These are phyloP conservation scores for Kwoniella pini DNA, from an alignment of 768 basidiomycete species.

Conservation along the genomic window DNA sequence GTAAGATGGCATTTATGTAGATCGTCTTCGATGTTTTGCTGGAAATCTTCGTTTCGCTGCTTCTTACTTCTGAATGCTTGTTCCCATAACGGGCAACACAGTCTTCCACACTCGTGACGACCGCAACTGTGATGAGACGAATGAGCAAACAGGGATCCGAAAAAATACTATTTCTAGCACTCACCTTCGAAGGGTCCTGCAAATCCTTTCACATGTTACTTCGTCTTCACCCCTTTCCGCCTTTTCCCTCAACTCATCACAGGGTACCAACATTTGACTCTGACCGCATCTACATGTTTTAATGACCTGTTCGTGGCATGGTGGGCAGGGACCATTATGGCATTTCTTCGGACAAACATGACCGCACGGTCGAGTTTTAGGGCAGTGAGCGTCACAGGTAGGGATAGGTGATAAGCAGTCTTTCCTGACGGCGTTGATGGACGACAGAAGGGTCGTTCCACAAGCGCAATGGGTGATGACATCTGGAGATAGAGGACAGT, in stretches of 20 bases:
- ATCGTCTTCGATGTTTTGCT: conserved; percentile 57
- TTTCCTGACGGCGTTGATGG: conserved; percentile 43
- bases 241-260: conserved; percentile 58
- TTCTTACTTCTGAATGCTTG: conserved; percentile 58
- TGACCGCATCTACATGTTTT: conserved; percentile 85
- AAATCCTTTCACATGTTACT: conserved; percentile 77
- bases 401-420: conserved; percentile 76
- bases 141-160: neutral
- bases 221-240: conserved; percentile 58
- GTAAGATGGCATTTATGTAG: conserved; percentile 82
- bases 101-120: conserved; percentile 75
- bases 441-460: conserved; percentile 64
- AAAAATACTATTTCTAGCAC: too few relatives aligned
- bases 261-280: conserved; percentile 63
- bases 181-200: conserved; percentile 67
- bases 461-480: conserved; percentile 77
- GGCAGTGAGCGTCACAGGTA: conserved; percentile 71
- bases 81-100: conserved; percentile 87
- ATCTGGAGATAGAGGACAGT: conserved; percentile 67
- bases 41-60: conserved; percentile 59
- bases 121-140: conserved; percentile 62
- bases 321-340: conserved; percentile 76
- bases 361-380: conserved; percentile 64
- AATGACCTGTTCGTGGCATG: conserved; percentile 69
- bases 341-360: conserved; percentile 73